Conservation (phyloP, 1,139 yeast genomes). For the Diutina scorzettiae region DNA sequence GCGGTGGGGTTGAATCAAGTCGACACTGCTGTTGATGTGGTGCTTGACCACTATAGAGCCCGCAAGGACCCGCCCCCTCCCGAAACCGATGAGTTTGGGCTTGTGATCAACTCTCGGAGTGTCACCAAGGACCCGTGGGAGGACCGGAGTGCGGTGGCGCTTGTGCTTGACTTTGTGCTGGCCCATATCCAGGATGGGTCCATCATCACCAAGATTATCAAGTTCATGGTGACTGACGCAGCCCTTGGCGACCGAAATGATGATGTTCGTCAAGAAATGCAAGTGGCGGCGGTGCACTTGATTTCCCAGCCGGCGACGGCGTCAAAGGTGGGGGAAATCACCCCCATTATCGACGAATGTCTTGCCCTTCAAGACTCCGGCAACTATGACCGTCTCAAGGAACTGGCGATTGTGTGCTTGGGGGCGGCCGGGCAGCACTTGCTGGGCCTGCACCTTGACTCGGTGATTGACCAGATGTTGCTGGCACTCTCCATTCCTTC, state of each 20-base stretch:
- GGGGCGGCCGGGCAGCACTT: constrained; percentile 85
- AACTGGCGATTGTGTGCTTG: constrained; percentile 58
- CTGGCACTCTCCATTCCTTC: constrained; percentile 78
- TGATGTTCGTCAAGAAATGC: constrained; percentile 68
- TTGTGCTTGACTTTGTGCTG: constrained; percentile 42
- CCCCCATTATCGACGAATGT: constrained; percentile 64
- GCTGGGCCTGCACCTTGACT: constrained; percentile 51
- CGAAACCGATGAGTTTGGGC: constrained; percentile 64
- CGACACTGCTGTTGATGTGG: constrained; percentile 17
- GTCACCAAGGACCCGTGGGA: constrained; percentile 73
- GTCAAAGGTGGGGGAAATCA: constrained; percentile 48
- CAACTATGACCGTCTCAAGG: constrained; percentile 57
- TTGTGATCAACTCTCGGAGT: constrained; percentile 50
- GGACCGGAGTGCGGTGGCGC: constrained; percentile 69
- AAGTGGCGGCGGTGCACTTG: constrained; percentile 76
- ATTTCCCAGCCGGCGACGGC: constrained; percentile 53
- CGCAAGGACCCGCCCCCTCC: constrained; percentile 72
- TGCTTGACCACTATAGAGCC: constrained; percentile 44
- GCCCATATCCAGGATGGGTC: constrained; percentile 33
- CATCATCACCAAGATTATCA: constrained; percentile 38
- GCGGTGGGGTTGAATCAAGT: constrained; percentile 20
- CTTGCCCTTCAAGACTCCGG: constrained; percentile 33
- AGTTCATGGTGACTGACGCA: constrained; percentile 45
- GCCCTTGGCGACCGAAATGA: constrained; percentile 67
- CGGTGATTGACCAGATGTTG: constrained; percentile 59